Evolutionary conservation across 805 yeast genomes (phyloP).

Genomic region (Pichia thaimueangensis): DNA sequence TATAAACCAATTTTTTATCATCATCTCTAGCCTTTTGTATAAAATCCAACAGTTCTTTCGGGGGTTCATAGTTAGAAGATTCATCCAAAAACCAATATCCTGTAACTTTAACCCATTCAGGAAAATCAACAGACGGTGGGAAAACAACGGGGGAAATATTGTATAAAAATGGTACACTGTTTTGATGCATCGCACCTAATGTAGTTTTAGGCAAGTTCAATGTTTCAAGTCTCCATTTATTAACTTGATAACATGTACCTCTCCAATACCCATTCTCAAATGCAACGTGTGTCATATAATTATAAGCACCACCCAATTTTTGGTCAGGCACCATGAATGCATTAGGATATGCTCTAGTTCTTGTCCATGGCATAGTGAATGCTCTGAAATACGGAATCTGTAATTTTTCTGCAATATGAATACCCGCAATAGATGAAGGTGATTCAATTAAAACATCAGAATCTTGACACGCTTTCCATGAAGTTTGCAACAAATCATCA

Average conservation of each 20-base stretch:
- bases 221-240: slow-evolving; percentile 73
- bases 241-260: slow-evolving; percentile 81
- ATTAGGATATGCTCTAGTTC: slow-evolving; percentile 93
- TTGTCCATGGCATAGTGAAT: slow-evolving; percentile 98
- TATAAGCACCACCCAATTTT: slow-evolving; percentile 87
- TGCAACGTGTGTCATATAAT: slow-evolving; percentile 85
- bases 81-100: slow-evolving; percentile 91
- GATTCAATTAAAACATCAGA: slow-evolving; percentile 84
- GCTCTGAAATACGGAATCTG: slow-evolving; percentile 89
- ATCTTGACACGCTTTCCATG: slow-evolving; percentile 85
- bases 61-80: slow-evolving; percentile 47
- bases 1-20: slow-evolving; percentile 70
- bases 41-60: slow-evolving; percentile 49
- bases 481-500: slow-evolving; percentile 54
- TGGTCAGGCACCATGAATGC: slow-evolving; percentile 94
- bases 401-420: slow-evolving; percentile 90
- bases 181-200: slow-evolving; percentile 64
- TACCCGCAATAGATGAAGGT: slow-evolving; percentile 95
- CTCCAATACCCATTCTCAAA: slow-evolving; percentile 93
- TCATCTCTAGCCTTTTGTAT: slow-evolving; percentile 54
- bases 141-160: slow-evolving; percentile 83
- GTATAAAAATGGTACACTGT: slow-evolving; percentile 80
- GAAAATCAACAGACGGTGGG: slow-evolving; percentile 89
- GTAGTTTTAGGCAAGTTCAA: slow-evolving; percentile 64
- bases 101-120: slow-evolving; percentile 92